Evolutionary conservation across 2,329 filamentous ascomycete genomes (phyloP).

Genomic region (Colletotrichum sp.): DNA sequence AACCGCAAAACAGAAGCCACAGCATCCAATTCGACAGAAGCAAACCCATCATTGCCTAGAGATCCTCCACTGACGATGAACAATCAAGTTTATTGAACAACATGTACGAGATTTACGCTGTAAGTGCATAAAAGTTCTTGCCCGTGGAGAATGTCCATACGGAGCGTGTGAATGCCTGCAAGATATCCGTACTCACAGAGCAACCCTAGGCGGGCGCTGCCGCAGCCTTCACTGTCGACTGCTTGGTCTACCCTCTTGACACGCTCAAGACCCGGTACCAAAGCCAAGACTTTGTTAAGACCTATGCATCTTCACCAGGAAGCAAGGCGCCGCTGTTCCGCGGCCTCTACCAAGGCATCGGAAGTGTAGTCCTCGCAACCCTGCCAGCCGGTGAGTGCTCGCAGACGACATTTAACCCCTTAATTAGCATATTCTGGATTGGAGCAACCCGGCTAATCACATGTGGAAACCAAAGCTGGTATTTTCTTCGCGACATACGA

Average conservation of each 20-base stretch:
- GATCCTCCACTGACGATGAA: background rate
- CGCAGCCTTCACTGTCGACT: conserved; percentile 85
- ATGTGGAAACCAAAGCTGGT: conserved; percentile 59
- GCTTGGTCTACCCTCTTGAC: conserved; percentile 86
- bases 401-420: background rate
- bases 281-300: conserved; percentile 73
- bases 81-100: background rate
- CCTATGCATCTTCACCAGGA: conserved; percentile 65
- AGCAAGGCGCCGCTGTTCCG: conserved; percentile 64
- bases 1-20: background rate
- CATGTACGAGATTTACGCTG: conserved; percentile 24
- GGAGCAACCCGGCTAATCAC: background rate
- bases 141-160: background rate
- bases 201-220: conserved; percentile 76
- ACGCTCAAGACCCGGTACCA: conserved; percentile 89
- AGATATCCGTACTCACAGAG: background rate
- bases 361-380: conserved; percentile 83
- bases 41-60: background rate
- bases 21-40: background rate
- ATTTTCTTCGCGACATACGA: conserved; percentile 94
- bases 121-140: background rate
- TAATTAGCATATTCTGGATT: background rate
- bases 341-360: conserved; percentile 86
- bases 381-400: conserved; percentile 74
- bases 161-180: background rate